Percentiles rank a stretch among this genome's conserved stretches.
Evolutionary conservation across 1,284 basidiomycete species (phyloP).

Genomic region (Erythrobasidium hasegawianum): DNA sequence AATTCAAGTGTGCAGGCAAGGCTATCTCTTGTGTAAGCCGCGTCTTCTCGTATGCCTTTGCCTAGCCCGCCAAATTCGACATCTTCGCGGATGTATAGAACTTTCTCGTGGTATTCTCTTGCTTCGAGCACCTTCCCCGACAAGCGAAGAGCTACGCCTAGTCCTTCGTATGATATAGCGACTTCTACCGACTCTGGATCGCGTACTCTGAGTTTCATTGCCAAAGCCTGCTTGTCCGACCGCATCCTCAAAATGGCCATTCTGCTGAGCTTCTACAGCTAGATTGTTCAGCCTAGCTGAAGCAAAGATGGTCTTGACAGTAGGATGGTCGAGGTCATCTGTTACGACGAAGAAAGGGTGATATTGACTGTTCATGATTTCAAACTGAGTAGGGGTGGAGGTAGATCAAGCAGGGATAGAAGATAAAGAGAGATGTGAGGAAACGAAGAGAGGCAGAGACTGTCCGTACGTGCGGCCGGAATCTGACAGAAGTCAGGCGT

Average conservation of each 20-base stretch:
- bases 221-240: neutral
- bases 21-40: neutral
- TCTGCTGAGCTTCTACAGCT: neutral
- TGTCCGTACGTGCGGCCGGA: neutral
- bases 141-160: neutral
- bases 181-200: neutral
- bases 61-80: neutral
- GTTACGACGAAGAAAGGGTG: neutral
- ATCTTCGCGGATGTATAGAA: neutral
- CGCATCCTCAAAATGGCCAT: neutral
- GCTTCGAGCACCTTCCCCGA: neutral
- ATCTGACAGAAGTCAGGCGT: neutral
- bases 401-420: neutral
- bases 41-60: neutral
- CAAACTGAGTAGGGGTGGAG: too few relatives aligned
- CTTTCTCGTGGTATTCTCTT: neutral
- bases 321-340: neutral
- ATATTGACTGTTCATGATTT: too few relatives aligned
- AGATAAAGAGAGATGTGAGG: neutral
- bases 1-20: neutral
- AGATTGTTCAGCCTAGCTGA: neutral
- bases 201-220: neutral
- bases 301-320: neutral
- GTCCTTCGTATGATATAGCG: constrained; percentile 12
- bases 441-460: neutral